Base-by-base conservation (phyloP, 202 grass and related monocot species). In the Bolboschoenoplectus hybrid region DNA sequence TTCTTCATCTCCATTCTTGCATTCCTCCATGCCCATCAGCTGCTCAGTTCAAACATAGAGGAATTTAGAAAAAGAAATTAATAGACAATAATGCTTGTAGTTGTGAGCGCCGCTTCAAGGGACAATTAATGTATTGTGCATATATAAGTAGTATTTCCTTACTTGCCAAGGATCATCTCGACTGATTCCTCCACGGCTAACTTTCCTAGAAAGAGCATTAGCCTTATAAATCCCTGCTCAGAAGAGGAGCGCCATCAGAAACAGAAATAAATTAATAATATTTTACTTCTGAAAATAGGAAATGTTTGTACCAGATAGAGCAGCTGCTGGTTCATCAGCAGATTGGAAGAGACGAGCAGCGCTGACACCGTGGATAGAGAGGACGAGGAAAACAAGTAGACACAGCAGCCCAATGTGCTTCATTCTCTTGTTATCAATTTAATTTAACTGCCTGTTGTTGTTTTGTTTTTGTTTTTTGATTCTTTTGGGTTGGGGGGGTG, bases 1-100 rank as follows among this genome's bases (percentile, higher is more conserved):
- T 76, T 85, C 84, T 32, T 77, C 84, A 26, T 85, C 60, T 17
- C 69, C 70, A 32, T 76, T 62, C 84, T 85, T 74, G 38, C 84
- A 85, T 74, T 77, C 68, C 34, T 85, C 84, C 51, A 64, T 57
- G 44, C 84, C 68, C 84, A 85, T 85, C 9, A 76, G 55, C 84
- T 85, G 69, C 7, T 50, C 34, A 60, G 36, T 80, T 60, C 6
- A 40, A 78, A 78, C 53, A 80, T 17, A 19, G 17, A 80, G 11
- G 1, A 40, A 80, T 19, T 41, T 1, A 39, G 6, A 40, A 79
- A 49, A 52, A 51, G 9, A 52, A 52, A 52, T 26, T 26, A 26
- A 26, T 50, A 32, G 1, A 74, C 17, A 32, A 26, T 10, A 3
- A 47, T 49, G 16, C 19, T 73, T 26, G 5, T 16, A 41, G 36